Conservation (phyloP, 768 basidiomycete genomes). For the Termitomyces titanicus region DNA sequence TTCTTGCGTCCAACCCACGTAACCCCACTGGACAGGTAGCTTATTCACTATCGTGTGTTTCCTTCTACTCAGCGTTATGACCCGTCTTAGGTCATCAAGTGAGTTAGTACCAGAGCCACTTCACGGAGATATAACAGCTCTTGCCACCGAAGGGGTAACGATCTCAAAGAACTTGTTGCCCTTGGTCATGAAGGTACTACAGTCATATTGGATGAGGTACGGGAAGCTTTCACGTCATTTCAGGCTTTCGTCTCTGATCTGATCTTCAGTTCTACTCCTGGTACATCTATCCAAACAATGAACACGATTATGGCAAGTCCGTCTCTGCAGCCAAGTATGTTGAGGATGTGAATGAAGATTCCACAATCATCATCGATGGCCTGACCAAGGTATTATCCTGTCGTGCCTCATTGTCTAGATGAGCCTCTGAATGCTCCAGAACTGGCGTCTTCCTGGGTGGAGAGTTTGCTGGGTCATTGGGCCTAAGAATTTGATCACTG, state of each 20-base stretch:
- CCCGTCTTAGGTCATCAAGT: slow-evolving; percentile 47
- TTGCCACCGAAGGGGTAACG: slow-evolving; percentile 53
- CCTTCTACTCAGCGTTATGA: background rate
- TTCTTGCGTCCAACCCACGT: slow-evolving; percentile 91
- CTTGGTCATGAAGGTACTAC: slow-evolving; percentile 78
- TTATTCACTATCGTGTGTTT: background rate
- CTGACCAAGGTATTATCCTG: slow-evolving; percentile 71
- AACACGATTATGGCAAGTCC: slow-evolving; percentile 70
- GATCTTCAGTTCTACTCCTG: slow-evolving; percentile 81
- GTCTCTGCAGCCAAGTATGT: slow-evolving; percentile 82
- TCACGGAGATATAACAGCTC: background rate
- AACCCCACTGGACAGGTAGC: slow-evolving; percentile 93
- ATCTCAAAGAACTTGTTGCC: slow-evolving; percentile 75
- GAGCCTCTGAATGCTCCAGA: slow-evolving; percentile 40
- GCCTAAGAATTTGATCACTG: slow-evolving; percentile 83
- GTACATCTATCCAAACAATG: slow-evolving; percentile 87
- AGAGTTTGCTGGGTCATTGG: slow-evolving; percentile 92
- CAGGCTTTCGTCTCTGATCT: background rate
- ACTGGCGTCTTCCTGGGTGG: slow-evolving; percentile 96
- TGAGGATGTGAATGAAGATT: slow-evolving; percentile 83
- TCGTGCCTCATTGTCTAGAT: background rate
- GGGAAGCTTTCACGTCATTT: background rate
- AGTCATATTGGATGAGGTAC: slow-evolving; percentile 78
- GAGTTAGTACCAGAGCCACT: slow-evolving; percentile 4
- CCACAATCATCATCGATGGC: slow-evolving; percentile 85